Base-by-base conservation (phyloP, 805 yeast genomes). In the Ogataea thermomethanolica region DNA sequence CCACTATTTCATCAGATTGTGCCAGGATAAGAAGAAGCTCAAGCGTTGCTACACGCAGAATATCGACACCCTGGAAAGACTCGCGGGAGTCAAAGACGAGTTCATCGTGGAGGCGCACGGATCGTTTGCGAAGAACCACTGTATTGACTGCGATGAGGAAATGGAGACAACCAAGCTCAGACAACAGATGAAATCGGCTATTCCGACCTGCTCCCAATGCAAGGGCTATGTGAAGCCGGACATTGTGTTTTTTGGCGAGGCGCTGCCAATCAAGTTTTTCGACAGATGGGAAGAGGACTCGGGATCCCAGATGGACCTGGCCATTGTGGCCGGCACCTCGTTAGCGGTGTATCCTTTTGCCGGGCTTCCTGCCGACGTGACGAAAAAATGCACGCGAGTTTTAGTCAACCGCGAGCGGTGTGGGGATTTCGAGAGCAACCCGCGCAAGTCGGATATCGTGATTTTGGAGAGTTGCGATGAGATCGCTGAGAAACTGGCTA, bases 201-300 rank as follows among this genome's bases (percentile, higher is more conserved):
- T 77, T 14, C 81, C 82, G 1, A 60, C 56, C 8, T 91, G 97
- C 64, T 48, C 55, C 11, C 54, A 66, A 12, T 91, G 98, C 54
- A 58, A 66, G 4, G 95, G 96, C 0, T 72, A 78, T 23, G 86
- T 93, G 21, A 91, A 91, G 56, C 99, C 98, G 0, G 91, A 86
- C 54, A 93, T 91, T 50, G 96, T 89, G 1, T 91, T 91, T 55
- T 93, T 89, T 65, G 98, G 98, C 3, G 99, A 91, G 59, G 74
- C 81, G 2, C 68, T 91, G 21, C 98, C 98, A 0, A 53, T 51
- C 1, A 65, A 67, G 40, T 86, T 89, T 54, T 90, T 84, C 60
- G 75, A 76, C 2, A 52, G 61, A 9, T 81, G 93, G 84, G 91
- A 83, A 3, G 66, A 67, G 14, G 77, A 75, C 44, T 56, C 73